These are phyloP conservation scores for Singerocomus inundabilis DNA, from an alignment of 1,284 basidiomycete species.

Conservation along the genomic window DNA sequence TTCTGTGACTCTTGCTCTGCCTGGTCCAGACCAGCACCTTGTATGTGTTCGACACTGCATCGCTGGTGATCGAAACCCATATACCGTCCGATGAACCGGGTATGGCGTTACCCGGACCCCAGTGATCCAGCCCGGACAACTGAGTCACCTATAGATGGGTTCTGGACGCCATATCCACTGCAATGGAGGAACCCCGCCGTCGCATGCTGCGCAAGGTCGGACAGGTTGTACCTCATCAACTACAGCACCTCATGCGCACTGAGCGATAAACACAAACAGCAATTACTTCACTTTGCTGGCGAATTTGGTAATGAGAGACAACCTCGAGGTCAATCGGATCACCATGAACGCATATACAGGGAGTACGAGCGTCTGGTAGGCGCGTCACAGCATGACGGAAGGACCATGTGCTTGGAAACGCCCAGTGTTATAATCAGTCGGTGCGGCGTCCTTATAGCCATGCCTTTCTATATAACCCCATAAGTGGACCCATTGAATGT, in stretches of 20 bases:
- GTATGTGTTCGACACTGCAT: too few species aligned
- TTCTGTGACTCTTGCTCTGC: too few species aligned
- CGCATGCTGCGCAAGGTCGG: neutral
- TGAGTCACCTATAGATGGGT: neutral
- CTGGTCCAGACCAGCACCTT: too few species aligned
- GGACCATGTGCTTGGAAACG: neutral
- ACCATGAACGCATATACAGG: neutral
- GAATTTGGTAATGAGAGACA: neutral
- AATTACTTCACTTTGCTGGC: neutral
- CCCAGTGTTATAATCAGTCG: neutral
- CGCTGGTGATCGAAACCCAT: too few species aligned
- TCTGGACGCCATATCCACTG: neutral
- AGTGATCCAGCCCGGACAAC: neutral
- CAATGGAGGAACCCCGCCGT: neutral
- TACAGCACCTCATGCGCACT: neutral
- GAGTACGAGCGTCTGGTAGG: neutral
- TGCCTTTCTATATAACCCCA: neutral
- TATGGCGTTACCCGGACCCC: too few species aligned
- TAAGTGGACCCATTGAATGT: neutral
- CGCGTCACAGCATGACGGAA: neutral
- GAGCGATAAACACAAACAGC: neutral
- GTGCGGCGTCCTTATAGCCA: neutral
- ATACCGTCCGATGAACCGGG: too few species aligned
- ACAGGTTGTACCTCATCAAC: too few species aligned
- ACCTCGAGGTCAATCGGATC: conserved; percentile 11